phyloP scores from a whole-genome alignment of 768 basidiomycete genomes.

The Exidia glandulosa region DNA sequence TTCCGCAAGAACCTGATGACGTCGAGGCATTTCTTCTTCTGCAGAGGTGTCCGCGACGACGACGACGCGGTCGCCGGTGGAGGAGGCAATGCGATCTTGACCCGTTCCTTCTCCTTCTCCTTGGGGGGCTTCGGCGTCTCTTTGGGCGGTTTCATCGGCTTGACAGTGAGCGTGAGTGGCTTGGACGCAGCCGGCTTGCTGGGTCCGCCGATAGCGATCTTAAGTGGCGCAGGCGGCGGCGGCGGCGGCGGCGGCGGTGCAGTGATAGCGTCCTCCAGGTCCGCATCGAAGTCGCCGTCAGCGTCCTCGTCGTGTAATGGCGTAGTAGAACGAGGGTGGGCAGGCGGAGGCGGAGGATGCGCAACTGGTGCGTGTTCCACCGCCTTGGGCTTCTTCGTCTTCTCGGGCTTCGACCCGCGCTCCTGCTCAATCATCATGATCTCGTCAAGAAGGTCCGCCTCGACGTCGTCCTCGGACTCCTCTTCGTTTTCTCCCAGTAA shows the following conservation, averaged over 20 bases:
- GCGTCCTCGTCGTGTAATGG: too few species aligned
- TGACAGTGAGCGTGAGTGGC: neutral
- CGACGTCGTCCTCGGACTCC: conserved; percentile 13
- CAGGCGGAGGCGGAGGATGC: conserved; percentile 7
- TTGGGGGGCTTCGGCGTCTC: neutral
- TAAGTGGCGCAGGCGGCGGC: neutral
- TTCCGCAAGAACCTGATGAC: conserved; percentile 42
- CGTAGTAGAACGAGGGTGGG: neutral
- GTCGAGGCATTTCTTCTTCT: conserved; percentile 76
- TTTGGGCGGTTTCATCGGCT: conserved; percentile 1
- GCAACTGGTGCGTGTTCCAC: conserved; percentile 29
- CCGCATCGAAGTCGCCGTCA: conserved; percentile 3
- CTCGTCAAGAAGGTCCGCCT: conserved; percentile 24
- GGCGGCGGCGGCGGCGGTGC: neutral
- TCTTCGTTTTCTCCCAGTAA: conserved; percentile 55
- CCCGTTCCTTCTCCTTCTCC: neutral
- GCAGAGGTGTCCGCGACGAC: conserved; percentile 38
- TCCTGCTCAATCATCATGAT: neutral
- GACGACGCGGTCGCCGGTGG: conserved; percentile 8
- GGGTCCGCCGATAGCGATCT: neutral
- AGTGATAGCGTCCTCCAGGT: conserved; percentile 1
- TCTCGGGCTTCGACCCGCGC: conserved; percentile 45
- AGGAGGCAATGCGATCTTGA: neutral
- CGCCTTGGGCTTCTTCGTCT: conserved; percentile 20
- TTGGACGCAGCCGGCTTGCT: conserved; percentile 17